A percentile compares a stretch with the other conserved stretches of the same genome.
These are phyloP conservation scores for Diaporthe sp. DNA, from an alignment of 2,329 filamentous ascomycete genomes.

Conservation along the genomic window DNA sequence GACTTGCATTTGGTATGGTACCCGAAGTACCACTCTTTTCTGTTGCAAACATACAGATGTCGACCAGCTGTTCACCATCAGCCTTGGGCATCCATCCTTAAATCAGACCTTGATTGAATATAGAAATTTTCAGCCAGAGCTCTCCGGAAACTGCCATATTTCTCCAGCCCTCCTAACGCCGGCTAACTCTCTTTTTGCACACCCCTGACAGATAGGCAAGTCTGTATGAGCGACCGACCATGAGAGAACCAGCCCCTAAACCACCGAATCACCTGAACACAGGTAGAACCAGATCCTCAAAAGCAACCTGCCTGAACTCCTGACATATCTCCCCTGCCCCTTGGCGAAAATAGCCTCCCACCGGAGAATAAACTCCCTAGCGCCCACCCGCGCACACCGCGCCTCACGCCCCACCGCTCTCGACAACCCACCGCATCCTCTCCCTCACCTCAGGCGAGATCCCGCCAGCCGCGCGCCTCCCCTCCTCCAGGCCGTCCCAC, in stretches of 20 bases:
- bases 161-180: constrained; percentile 46
- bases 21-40: not conserved
- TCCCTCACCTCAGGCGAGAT: not conserved
- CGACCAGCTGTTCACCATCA: not conserved
- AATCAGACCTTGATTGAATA: not conserved
- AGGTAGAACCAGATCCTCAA: not conserved
- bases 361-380: not conserved
- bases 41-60: too few species aligned
- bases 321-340: not conserved
- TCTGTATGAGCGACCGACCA: not conserved
- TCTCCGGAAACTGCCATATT: not conserved
- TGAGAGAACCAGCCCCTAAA: not conserved
- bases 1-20: not conserved
- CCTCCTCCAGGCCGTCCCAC: not conserved
- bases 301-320: not conserved
- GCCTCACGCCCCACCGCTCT: not conserved
- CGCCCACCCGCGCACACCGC: not conserved
- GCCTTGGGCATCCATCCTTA: not conserved
- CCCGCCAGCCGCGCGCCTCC: not conserved
- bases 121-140: not conserved
- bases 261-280: not conserved
- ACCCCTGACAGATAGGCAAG: constrained; percentile 32
- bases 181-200: not conserved
- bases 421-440: not conserved
- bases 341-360: fast-evolving